Evolutionary conservation across 331 rosid genomes (phyloP).

Genomic region (Rosa hybrid): DNA sequence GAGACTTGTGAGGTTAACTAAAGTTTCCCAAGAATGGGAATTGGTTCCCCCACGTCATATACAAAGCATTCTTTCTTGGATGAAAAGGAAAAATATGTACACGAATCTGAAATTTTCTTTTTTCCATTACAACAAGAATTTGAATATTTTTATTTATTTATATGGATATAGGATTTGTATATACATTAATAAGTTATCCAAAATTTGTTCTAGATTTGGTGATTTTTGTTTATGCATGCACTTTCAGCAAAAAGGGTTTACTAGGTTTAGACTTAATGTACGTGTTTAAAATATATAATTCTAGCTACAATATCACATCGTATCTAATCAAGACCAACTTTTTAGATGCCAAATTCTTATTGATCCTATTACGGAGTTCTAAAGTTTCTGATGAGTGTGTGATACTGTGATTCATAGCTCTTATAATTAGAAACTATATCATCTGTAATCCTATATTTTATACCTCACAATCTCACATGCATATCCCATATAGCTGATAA

Average conservation of each 20-base stretch:
- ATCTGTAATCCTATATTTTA: not conserved
- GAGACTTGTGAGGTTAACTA: slow-evolving; percentile 33
- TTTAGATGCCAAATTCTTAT: not conserved
- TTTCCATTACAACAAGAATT: not conserved
- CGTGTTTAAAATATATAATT: not conserved
- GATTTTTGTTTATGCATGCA: not conserved
- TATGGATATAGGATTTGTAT: not conserved
- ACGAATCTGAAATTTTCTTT: slow-evolving; percentile 5
- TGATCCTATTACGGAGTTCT: not conserved
- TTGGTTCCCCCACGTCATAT: slow-evolving; percentile 33
- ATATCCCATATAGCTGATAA: not conserved
- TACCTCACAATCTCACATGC: not conserved
- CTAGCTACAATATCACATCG: not conserved
- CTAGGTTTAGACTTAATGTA: not conserved
- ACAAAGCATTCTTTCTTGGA: slow-evolving; percentile 15
- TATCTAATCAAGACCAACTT: not conserved
- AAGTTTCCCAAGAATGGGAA: slow-evolving; percentile 25
- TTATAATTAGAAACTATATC: not conserved
- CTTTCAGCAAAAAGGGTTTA: not conserved
- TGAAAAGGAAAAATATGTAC: slow-evolving; percentile 27
- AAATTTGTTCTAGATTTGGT: not conserved
- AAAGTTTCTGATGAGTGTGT: not conserved
- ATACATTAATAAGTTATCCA: not conserved
- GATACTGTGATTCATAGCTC: slow-evolving; percentile 7
- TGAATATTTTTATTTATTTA: no score